Evolutionary conservation across 1,284 basidiomycete genomes (phyloP).

Genomic region (Apiotrichum domesticum): DNA sequence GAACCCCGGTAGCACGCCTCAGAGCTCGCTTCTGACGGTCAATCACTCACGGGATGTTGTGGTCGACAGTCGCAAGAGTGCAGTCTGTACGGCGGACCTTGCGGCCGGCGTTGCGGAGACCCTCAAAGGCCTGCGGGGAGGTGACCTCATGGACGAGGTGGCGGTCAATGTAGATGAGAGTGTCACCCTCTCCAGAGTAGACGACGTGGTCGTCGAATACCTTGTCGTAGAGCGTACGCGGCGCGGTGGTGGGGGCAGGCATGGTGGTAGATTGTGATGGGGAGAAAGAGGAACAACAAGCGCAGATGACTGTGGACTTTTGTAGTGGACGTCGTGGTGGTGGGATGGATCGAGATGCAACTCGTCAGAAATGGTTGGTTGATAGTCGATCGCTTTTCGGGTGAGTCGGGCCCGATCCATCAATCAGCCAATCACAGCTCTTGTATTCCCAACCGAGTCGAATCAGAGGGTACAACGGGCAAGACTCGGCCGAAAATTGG

Average conservation of each 20-base stretch:
- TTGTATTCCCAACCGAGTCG: background rate
- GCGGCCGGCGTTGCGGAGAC: slow-evolving; percentile 76
- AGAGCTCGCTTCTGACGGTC: too few relatives aligned
- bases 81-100: slow-evolving; percentile 85
- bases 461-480: background rate
- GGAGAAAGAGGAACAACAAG: background rate
- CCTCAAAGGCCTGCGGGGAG: slow-evolving; percentile 93
- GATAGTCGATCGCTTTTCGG: background rate
- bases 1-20: too few relatives aligned
- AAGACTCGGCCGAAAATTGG: background rate
- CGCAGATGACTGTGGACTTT: background rate
- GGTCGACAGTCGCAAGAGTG: slow-evolving; percentile 89
- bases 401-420: background rate
- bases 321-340: background rate
- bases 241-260: slow-evolving; percentile 49
- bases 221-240: slow-evolving; percentile 88
- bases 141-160: slow-evolving; percentile 96
- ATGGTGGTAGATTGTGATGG: slow-evolving; percentile 23
- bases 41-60: slow-evolving; percentile 81
- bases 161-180: slow-evolving; percentile 90
- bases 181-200: slow-evolving; percentile 70
- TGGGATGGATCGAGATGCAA: background rate
- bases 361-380: too few relatives aligned
- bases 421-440: background rate
- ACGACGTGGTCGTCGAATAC: slow-evolving; percentile 95